Conservation (phyloP, 495 filamentous ascomycete genomes). For the Lophiostoma macrostomum region DNA sequence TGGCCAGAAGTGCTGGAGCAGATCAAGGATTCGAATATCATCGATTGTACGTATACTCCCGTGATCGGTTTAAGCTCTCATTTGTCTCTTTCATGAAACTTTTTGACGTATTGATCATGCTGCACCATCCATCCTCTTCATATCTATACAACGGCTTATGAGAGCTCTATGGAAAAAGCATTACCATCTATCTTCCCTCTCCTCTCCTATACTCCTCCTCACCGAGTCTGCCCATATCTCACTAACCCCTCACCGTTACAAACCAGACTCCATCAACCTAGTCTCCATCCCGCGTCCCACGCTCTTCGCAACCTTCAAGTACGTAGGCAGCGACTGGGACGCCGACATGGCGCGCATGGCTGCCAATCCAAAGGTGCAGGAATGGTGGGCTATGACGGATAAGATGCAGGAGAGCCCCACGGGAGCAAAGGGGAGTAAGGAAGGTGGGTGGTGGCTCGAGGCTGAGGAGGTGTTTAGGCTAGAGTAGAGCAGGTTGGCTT, state of each 20-base stretch:
- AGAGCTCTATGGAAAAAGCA: no score
- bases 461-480: conserved; percentile 65
- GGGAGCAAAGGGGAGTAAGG: conserved; percentile 53
- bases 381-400: conserved; percentile 81
- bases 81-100: conserved; percentile 3
- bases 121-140: no score
- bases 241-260: no score
- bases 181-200: no score
- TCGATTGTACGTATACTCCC: conserved; percentile 57
- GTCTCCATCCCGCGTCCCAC: conserved; percentile 56
- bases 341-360: conserved; percentile 71
- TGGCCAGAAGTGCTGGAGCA: conserved; percentile 73
- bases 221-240: no score
- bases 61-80: conserved; percentile 4
- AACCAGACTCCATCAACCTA: conserved; percentile 72
- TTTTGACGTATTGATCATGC: no score
- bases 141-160: no score
- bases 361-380: conserved; percentile 63
- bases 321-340: conserved; percentile 64
- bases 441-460: conserved; percentile 68
- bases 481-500: no score
- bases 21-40: conserved; percentile 69
- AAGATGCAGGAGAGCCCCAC: conserved; percentile 53
- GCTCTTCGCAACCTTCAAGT: conserved; percentile 72
- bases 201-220: no score